phyloP scores from a whole-genome alignment of 225 moss, liverwort and hornwort genomes.

The Antitrichia curtipendula region DNA sequence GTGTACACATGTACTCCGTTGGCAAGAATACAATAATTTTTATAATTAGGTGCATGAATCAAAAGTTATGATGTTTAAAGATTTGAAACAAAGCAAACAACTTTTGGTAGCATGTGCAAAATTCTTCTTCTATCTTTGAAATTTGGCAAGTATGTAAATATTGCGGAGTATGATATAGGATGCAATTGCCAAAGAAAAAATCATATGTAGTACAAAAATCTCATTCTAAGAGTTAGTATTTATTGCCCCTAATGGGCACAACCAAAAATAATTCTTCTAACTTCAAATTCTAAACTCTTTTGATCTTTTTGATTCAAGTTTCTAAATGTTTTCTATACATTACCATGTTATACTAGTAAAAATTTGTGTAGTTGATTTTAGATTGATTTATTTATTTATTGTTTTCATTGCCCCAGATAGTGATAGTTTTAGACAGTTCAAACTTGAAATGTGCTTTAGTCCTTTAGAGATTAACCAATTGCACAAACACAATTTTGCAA shows the following conservation, averaged over 20 bases:
- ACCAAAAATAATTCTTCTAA: not conserved
- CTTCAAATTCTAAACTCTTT: not conserved
- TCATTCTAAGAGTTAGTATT: fast-evolving
- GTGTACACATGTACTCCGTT: fast-evolving
- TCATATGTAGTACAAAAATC: not conserved
- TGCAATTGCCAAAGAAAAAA: not conserved
- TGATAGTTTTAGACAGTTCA: no score
- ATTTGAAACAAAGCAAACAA: fast-evolving
- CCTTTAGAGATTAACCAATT: no score
- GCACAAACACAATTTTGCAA: not conserved
- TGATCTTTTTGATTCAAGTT: not conserved
- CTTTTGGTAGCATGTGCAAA: not conserved
- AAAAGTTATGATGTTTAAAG: fast-evolving
- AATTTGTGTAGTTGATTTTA: no score
- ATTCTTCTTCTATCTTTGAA: not conserved
- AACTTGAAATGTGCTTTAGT: no score
- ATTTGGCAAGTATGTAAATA: not conserved
- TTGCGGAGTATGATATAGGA: not conserved
- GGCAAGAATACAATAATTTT: not conserved
- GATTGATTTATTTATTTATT: no score
- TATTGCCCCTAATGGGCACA: fast-evolving
- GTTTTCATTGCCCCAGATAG: not conserved
- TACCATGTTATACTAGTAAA: no score
- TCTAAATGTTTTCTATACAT: not conserved
- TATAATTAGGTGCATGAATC: fast-evolving